Conservation (phyloP, 163 green algal genomes). For the Prototheca cutis region DNA sequence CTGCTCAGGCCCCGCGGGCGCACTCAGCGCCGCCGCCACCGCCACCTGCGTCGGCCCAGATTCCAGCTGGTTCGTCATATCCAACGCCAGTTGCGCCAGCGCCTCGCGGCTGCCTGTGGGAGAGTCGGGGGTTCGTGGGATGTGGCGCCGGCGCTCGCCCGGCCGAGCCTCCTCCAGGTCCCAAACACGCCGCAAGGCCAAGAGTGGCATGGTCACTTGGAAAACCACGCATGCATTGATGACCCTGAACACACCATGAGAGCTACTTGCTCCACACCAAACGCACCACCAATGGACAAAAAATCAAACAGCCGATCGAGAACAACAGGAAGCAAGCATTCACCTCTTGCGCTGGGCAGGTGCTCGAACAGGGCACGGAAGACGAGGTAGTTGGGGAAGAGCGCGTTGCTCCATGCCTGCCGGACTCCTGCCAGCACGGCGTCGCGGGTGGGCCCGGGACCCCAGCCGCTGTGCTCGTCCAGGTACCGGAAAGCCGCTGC, state of each 20-base stretch:
- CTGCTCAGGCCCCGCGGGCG: background rate
- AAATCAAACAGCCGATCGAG: no score
- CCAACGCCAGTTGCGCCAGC: background rate
- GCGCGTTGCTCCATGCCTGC: conserved; percentile 23
- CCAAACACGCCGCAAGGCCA: no score
- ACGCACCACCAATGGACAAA: no score
- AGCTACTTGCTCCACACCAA: no score
- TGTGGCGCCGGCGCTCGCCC: no score
- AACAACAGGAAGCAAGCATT: no score
- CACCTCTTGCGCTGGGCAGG: conserved; percentile 1
- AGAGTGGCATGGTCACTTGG: no score
- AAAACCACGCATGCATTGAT: no score
- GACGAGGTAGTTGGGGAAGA: conserved; percentile 34
- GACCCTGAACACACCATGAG: no score
- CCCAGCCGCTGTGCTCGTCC: conserved; percentile 13
- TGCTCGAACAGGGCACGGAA: conserved; percentile 27
- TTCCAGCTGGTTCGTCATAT: background rate
- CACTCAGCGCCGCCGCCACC: background rate
- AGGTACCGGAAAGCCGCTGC: conserved; percentile 21
- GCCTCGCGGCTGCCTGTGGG: no score
- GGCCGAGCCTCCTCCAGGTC: no score
- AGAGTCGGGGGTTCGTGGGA: no score
- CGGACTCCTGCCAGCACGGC: conserved; percentile 8
- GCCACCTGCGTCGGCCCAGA: background rate
- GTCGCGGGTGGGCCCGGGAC: conserved; percentile 9